A percentile compares a stretch with the other conserved stretches of the same genome.
These are phyloP conservation scores for Daldinia childiae DNA, from an alignment of 495 filamentous ascomycete species.

Conservation along the genomic window DNA sequence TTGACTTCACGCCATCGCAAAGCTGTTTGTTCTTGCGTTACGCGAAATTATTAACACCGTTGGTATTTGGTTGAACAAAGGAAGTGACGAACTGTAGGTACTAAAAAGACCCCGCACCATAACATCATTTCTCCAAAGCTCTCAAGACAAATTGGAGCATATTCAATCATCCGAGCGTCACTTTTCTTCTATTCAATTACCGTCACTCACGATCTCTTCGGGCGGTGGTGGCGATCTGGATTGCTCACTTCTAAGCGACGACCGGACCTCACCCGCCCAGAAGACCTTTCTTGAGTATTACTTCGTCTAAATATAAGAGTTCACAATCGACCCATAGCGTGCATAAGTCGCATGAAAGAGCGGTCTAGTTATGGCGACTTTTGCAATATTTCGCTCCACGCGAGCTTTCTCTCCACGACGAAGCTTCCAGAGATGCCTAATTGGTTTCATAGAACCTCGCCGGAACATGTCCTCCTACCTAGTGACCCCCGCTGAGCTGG, in stretches of 20 bases:
- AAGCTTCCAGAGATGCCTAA: slow-evolving; percentile 34
- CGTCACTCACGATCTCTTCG: slow-evolving; percentile 19
- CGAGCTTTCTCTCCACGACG: slow-evolving; percentile 49
- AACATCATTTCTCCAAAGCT: slow-evolving; percentile 17
- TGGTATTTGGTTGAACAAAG: slow-evolving; percentile 18
- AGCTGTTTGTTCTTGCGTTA: slow-evolving; percentile 24
- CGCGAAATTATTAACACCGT: slow-evolving; percentile 8
- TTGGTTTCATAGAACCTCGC: slow-evolving; percentile 35
- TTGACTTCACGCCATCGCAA: slow-evolving; percentile 32
- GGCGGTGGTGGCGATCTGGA: slow-evolving; percentile 26
- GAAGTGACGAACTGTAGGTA: slow-evolving; percentile 22
- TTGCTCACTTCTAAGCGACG: slow-evolving; percentile 22
- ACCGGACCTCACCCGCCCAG: slow-evolving; percentile 24
- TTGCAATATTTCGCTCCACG: slow-evolving; percentile 49
- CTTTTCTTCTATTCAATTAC: slow-evolving; percentile 23
- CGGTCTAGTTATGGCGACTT: slow-evolving; percentile 50
- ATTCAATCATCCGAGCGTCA: slow-evolving; percentile 38
- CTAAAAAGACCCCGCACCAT: slow-evolving; percentile 35
- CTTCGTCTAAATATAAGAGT: slow-evolving; percentile 11
- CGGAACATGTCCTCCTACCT: slow-evolving; percentile 79
- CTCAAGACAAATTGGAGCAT: slow-evolving; percentile 13
- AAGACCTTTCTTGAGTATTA: slow-evolving; percentile 8
- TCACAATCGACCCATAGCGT: slow-evolving; percentile 17
- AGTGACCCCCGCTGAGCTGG: slow-evolving; percentile 83
- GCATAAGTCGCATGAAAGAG: slow-evolving; percentile 31